Evolutionary conservation across 495 filamentous ascomycete species (phyloP), one percentile per base, ranked within the genome.

Genomic region (Cryomyces minteri): DNA sequence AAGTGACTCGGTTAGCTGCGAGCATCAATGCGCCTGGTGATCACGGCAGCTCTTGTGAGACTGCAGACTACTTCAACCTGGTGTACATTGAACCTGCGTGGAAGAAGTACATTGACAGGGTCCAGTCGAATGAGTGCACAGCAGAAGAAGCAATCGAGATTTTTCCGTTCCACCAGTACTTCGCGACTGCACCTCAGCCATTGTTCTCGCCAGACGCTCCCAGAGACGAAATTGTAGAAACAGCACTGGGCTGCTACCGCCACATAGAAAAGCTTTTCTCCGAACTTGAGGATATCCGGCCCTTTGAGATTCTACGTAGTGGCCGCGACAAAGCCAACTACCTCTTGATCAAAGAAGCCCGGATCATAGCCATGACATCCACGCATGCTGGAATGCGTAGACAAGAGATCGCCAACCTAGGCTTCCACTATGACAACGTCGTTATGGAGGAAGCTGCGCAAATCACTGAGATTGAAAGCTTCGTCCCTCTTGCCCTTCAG

Each of bases 371-470:
- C 44, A 96, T 96, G 92, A 99, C 90, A 7, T 86, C 84, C 4
- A 99, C 90, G 1, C 90, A 99, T 63, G 92, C 90, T 8, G 90
- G 90, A n/a, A 99, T 98, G 80, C 79, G 88, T 47, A 71, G 87
- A 41, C 77, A 83, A 49, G 90, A 96, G 54, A 99, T 99, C 54
- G 79, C 84, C 0, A 70, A 74, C 14, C 70, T 95, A 39, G 92
- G 90, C 5, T 96, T 99, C 68, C 82, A 86, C 51, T 99, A 96
- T 53, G 88, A 96, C 62, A 96, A 94, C 51, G 82, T 99, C 10
- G 69, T 99, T 43, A 94, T 99, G 88, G 90, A 99, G 71, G 90
- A 99, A 66, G 87, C 90, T 3, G 90, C 90, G 18, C 90, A 99
- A 53, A 92, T 96, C 56, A 96, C 92, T 7, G 90, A 99, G 58